phyloP scores from a whole-genome alignment of 345 rosid genomes.

The Dovyalis caffra region DNA sequence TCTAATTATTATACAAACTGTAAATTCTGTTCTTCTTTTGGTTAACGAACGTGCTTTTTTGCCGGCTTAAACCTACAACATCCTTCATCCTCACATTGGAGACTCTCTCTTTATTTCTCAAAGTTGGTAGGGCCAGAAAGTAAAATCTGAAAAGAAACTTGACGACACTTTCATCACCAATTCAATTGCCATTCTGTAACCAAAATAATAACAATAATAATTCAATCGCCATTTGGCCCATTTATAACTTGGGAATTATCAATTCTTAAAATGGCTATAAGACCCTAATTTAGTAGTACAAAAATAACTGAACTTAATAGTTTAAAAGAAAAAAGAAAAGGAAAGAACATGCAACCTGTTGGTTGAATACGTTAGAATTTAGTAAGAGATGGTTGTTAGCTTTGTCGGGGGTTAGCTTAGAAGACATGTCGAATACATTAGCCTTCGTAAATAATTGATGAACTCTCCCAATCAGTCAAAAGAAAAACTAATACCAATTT shows the following conservation, averaged over 20 bases:
- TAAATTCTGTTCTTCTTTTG: not conserved
- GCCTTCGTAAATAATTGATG: not conserved
- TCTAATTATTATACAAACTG: not conserved
- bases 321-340: not conserved
- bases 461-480: not conserved
- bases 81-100: not conserved
- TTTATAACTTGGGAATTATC: too few relatives aligned
- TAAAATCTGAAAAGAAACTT: not conserved
- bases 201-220: too few relatives aligned
- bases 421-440: slow-evolving; percentile 2
- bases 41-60: too few relatives aligned
- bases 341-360: not conserved
- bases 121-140: not conserved
- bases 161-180: too few relatives aligned
- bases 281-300: not conserved
- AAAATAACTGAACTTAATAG: not conserved
- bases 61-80: too few relatives aligned
- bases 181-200: not conserved
- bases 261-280: too few relatives aligned
- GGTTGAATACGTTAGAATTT: slow-evolving; percentile 13
- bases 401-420: slow-evolving; percentile 38
- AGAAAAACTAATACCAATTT: not conserved
- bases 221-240: too few relatives aligned
- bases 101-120: not conserved
- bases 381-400: not conserved